Base-by-base conservation (phyloP, 441 rosid genomes). In the Croton laevigatus region DNA sequence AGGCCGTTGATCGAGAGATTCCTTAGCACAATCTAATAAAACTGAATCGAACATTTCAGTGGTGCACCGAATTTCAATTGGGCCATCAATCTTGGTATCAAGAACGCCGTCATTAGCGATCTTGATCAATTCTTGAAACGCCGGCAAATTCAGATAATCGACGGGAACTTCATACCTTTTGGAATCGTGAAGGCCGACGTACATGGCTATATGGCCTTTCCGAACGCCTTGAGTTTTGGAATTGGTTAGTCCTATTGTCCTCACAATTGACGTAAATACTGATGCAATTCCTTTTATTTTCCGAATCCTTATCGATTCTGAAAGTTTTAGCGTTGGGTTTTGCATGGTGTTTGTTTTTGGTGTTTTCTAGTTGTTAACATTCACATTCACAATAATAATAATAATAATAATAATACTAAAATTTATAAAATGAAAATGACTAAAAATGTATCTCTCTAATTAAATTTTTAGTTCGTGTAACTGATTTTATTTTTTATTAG, bases 131-230 rank as follows among this genome's bases (percentile, higher is more conserved):
- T 53, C 58, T 53, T 53, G 23, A 20, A 53, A 20, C 13, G 13
- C 12, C 5, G 27, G 32, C 11, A 6, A n/a, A 20, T 53, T 53
- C 10, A 53, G 58, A 20, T 53, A 53, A 6, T 19, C 13, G 2
- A 53, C 58, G 5, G 58, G 58, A 53, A 53, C 8, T 53, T 53
- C 58, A 53, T 53, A 53, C 27, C 58, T 53, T 20, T 53, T 53
- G 8, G 27, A 10, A 20, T n/a, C 58, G 27, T 53, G 5, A 7
- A 4, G 44, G 58, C 58, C 32, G 58, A 53, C 27, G 58, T 53
- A 53, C 58, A 53, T 53, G 32, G 27, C 23, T 8, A 53, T 20
- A 53, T n/a, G 27, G 20, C 58, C 58, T 20, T 27, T 53, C 20
- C 20, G 7, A 6, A 20, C 10, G 0, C 3, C 7, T 53, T 53